Conservation (phyloP, 192 early-diverging fungal genomes). For the Cladochytrium replicatum region DNA sequence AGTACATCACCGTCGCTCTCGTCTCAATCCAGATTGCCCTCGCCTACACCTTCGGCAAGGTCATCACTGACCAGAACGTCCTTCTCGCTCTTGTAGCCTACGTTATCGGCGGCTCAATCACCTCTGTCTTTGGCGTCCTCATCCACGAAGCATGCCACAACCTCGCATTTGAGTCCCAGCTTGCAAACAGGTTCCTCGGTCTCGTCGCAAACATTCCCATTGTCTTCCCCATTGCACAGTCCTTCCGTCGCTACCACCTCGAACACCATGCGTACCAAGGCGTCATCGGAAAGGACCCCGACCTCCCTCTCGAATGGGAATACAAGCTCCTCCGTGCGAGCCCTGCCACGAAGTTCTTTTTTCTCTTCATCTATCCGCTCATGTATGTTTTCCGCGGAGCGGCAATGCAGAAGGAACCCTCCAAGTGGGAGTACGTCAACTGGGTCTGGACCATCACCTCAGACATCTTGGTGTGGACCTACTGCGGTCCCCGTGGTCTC, state of each 20-base stretch:
- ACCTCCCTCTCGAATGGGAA: constrained; percentile 85
- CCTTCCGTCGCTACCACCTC: constrained; percentile 56
- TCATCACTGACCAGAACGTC: constrained; percentile 55
- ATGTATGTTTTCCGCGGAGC: constrained; percentile 79
- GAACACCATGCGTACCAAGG: constrained; percentile 98
- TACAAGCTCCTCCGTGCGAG: constrained; percentile 48
- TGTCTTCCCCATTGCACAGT: constrained; percentile 37
- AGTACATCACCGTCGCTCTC: constrained; percentile 56
- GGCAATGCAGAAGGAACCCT: no score
- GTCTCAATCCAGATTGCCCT: constrained; percentile 61
- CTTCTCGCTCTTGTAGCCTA: constrained; percentile 58
- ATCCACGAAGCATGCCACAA: constrained; percentile 92
- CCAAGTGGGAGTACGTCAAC: no score
- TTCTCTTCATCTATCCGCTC: constrained; percentile 65
- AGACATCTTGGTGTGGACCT: no score
- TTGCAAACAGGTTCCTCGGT: constrained; percentile 73
- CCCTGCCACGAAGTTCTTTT: no score
- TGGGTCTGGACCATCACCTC: no score
- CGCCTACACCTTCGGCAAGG: constrained; percentile 67
- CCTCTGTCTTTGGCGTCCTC: constrained; percentile 67
- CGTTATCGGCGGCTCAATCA: constrained; percentile 75
- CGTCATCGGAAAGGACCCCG: constrained; percentile 84
- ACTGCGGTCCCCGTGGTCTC: no score
- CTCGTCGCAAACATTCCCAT: constrained; percentile 80
- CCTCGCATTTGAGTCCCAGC: constrained; percentile 60